Conservation (phyloP, 2,329 filamentous ascomycete genomes). For the Neurospora crassa region DNA sequence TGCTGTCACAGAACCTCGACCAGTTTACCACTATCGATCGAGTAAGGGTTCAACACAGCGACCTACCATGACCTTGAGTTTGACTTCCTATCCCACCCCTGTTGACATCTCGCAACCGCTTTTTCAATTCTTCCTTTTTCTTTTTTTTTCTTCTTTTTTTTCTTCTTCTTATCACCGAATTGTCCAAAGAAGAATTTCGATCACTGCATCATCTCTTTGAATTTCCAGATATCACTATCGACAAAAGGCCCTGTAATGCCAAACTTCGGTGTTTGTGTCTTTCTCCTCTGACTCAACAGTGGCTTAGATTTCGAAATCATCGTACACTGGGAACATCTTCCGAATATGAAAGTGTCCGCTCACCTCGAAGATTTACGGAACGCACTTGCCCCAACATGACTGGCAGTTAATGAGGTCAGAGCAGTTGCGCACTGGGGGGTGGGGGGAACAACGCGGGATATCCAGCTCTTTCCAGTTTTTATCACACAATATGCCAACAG, state of each 20-base stretch:
- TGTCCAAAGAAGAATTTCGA: no score
- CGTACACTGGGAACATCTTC: not conserved
- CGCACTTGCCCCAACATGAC: not conserved
- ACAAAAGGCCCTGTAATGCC: not conserved
- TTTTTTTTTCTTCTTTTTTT: not conserved
- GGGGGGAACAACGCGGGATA: no score
- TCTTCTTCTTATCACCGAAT: no score
- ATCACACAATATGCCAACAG: not conserved
- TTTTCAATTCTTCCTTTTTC: not conserved
- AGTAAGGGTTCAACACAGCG: not conserved
- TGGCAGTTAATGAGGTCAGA: not conserved
- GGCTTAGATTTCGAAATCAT: not conserved
- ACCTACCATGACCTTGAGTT: not conserved
- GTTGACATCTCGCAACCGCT: not conserved
- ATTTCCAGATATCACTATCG: not conserved
- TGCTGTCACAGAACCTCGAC: not conserved
- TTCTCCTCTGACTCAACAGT: not conserved
- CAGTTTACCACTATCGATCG: not conserved
- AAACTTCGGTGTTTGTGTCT: not conserved
- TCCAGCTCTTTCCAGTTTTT: not conserved
- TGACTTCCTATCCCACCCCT: not conserved
- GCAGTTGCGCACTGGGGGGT: no score
- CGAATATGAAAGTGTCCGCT: not conserved
- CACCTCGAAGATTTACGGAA: not conserved
- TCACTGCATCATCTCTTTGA: not conserved